Evolutionary conservation across 2,329 filamentous ascomycete species (phyloP), one percentile per base, ranked within the genome.

Genomic region (Coniochaeta ligniaria): DNA sequence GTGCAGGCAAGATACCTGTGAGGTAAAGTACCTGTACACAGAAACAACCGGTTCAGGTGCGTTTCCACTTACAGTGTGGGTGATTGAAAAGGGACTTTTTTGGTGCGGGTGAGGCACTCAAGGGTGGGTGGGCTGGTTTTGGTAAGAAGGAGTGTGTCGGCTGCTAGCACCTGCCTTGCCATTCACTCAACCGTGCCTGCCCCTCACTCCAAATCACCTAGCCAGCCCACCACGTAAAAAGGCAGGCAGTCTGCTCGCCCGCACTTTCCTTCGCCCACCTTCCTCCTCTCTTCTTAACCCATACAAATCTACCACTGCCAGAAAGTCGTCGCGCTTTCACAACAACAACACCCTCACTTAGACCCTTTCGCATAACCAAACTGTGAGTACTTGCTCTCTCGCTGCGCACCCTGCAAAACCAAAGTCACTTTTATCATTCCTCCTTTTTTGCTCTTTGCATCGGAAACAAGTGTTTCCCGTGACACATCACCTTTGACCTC

Each of bases 201-300:
- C 12, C 17, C 24, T 20, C 81, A 84, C 85, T 84, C 82, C n/a
- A n/a, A n/a, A n/a, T n/a, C n/a, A n/a, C n/a, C n/a, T n/a, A 84
- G 79, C 80, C 80, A 74, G 69, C 79, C 78, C 82, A 83, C 82
- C 85, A 84, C n/a, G 50, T 31, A 36, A 85, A 85, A 86, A 84
- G 81, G n/a, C n/a, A n/a, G 80, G 38, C 28, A n/a, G n/a, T 38
- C 54, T 77, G 16, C 76, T 75, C 75, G 76, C 76, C 75, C 74
- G 76, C 76, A 76, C 78, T 79, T 41, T 9, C 79, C 47, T 80
- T 79, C 81, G 81, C 80, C 43, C 11, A 6, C 20, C 79, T 74
- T 77, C 78, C 77, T 75, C 63, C 66, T 70, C 76, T 75, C 76
- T 75, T 78, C 76, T 80, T 77, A 66, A 82, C 80, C 79, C 82